These are phyloP conservation scores for Camellia granthamiana DNA, from an alignment of 148 eudicot genomes.

Conservation along the genomic window DNA sequence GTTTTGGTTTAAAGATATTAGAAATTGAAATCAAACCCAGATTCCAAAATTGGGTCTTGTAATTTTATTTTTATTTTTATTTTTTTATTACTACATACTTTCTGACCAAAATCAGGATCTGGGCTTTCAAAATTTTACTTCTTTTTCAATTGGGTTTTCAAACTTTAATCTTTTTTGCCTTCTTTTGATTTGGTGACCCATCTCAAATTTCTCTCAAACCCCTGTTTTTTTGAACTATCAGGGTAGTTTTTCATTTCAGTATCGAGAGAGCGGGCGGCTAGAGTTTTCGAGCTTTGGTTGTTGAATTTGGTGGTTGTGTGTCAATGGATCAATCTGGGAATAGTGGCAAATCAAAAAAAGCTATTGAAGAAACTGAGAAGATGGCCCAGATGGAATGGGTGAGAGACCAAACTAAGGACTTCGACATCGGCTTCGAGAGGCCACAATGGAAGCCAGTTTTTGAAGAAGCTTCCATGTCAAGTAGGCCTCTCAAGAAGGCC, in stretches of 20 bases:
- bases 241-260: not conserved
- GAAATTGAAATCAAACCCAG: conserved; percentile 1
- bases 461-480: conserved; percentile 50
- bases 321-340: conserved; percentile 36
- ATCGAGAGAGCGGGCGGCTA: conserved; percentile 42
- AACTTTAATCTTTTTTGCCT: conserved; percentile 5
- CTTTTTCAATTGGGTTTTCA: conserved; percentile 6
- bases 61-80: not conserved
- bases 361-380: conserved; percentile 22
- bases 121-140: conserved; percentile 14
- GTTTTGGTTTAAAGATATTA: conserved; percentile 1
- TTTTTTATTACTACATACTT: not conserved
- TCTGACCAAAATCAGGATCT: conserved; percentile 21
- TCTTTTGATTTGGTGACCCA: conserved; percentile 9
- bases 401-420: conserved; percentile 9
- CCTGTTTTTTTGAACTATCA: not conserved
- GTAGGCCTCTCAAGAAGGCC: conserved; percentile 58
- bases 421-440: conserved; percentile 18
- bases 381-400: conserved; percentile 29
- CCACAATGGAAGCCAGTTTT: conserved; percentile 58
- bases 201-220: conserved; percentile 12
- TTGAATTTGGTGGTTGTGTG: not conserved
- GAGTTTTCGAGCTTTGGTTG: conserved; percentile 4
- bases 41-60: not conserved
- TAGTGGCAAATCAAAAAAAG: conserved; percentile 29